These are phyloP conservation scores for Acrocalymma vagum DNA, from an alignment of 2,329 filamentous ascomycete species.

Conservation along the genomic window DNA sequence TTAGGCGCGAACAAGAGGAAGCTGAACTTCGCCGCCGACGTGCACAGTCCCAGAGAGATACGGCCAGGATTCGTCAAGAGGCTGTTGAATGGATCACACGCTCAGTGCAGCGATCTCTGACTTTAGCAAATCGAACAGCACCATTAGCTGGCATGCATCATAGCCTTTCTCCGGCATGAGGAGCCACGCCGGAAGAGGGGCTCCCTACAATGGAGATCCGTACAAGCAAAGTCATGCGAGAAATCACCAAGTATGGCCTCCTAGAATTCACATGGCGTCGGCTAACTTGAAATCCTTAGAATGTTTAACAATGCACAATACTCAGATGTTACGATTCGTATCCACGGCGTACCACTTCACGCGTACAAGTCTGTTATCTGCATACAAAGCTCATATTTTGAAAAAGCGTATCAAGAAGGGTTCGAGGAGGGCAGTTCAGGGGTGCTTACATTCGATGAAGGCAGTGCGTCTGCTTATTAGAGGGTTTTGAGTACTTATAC, in stretches of 20 bases:
- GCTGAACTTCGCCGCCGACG: constrained; percentile 9
- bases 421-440: constrained; percentile 17
- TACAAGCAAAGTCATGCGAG: constrained; percentile 3
- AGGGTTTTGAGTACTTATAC: constrained; percentile 25
- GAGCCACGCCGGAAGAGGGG: too few relatives aligned
- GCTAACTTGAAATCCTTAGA: constrained; percentile 3
- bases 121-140: constrained; percentile 3
- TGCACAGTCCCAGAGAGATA: constrained; percentile 9
- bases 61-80: constrained; percentile 6
- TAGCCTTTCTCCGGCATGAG: too few relatives aligned
- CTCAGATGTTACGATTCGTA: constrained; percentile 14
- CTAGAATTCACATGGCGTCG: not conserved
- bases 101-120: constrained; percentile 5
- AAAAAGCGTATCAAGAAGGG: constrained; percentile 14
- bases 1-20: constrained; percentile 1
- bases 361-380: constrained; percentile 16
- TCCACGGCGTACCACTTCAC: constrained; percentile 12
- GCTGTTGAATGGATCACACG: constrained; percentile 3
- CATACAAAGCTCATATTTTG: constrained; percentile 21
- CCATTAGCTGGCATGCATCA: not conserved
- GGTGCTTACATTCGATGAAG: constrained; percentile 11
- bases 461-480: constrained; percentile 14
- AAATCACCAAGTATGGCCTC: constrained; percentile 7
- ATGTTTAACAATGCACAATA: constrained; percentile 18
- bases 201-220: constrained; percentile 5